Percentiles rank a stretch among this genome's conserved stretches.
Conservation (phyloP, 1,284 basidiomycete genomes). For the Porogramme epimiltina region DNA sequence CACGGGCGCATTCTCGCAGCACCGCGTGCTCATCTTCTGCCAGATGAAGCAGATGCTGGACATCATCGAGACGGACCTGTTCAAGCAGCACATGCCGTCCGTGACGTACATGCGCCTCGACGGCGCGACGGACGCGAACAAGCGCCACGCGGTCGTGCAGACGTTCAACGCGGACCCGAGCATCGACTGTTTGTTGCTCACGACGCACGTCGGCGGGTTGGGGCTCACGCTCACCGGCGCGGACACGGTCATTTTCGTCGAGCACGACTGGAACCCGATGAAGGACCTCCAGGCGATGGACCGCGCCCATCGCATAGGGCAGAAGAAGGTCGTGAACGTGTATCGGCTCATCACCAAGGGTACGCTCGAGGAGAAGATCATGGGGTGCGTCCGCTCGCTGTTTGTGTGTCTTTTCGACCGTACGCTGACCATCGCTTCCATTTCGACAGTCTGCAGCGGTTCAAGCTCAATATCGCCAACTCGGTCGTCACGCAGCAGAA, state of each 20-base stretch:
- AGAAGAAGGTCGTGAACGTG: slow-evolving; percentile 99
- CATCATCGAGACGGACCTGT: slow-evolving; percentile 94
- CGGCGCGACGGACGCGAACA: slow-evolving; percentile 85
- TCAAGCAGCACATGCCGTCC: slow-evolving; percentile 90
- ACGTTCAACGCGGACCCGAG: slow-evolving; percentile 98
- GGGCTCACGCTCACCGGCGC: slow-evolving; percentile 97
- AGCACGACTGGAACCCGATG: slow-evolving; percentile 99
- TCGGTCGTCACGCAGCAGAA: slow-evolving; percentile 99
- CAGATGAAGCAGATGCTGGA: slow-evolving; percentile 99
- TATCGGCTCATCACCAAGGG: slow-evolving; percentile 97
- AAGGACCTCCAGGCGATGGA: slow-evolving; percentile 99
- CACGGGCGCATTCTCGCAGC: slow-evolving; percentile 79
- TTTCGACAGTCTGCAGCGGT: slow-evolving; percentile 81
- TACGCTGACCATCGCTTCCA: slow-evolving; percentile 14
- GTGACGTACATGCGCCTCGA: slow-evolving; percentile 99
- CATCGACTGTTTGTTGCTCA: slow-evolving; percentile 95
- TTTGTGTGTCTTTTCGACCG: slow-evolving; percentile 9
- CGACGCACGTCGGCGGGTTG: slow-evolving; percentile 95
- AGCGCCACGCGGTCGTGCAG: slow-evolving; percentile 95
- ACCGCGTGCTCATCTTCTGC: slow-evolving; percentile 98
- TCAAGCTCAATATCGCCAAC: slow-evolving; percentile 98
- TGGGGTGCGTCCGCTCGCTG: slow-evolving; percentile 75
- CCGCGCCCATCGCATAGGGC: slow-evolving; percentile 95
- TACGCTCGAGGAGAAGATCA: slow-evolving; percentile 98
- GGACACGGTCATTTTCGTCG: slow-evolving; percentile 99